These are phyloP conservation scores for Eutrema heterophyllum DNA, from an alignment of 345 rosid species.

Conservation along the genomic window DNA sequence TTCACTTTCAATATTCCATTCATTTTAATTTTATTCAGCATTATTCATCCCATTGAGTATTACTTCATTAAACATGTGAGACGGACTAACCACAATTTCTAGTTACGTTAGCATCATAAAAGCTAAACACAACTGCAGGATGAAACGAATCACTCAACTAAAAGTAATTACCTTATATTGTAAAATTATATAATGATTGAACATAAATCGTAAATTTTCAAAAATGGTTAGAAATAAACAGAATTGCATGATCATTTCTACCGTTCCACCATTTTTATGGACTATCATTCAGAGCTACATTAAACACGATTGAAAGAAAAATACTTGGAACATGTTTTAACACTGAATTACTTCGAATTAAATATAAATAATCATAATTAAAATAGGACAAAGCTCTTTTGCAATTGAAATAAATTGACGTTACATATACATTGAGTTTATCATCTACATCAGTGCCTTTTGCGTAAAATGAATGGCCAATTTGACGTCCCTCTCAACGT, in stretches of 20 bases:
- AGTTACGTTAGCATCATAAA: too few relatives aligned
- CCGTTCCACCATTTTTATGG: neutral
- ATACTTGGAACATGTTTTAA: neutral
- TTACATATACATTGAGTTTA: neutral
- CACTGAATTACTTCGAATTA: neutral
- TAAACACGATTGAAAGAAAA: neutral
- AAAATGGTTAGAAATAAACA: neutral
- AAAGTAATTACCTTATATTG: too few relatives aligned
- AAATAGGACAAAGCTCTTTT: neutral
- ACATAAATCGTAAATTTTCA: too few relatives aligned
- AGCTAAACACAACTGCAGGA: too few relatives aligned
- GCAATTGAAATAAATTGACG: neutral
- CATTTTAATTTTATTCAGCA: neutral
- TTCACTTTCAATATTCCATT: neutral
- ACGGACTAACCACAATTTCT: neutral
- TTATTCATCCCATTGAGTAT: neutral
- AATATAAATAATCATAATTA: neutral
- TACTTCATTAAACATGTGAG: neutral
- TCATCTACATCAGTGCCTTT: constrained; percentile 6
- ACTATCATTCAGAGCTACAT: neutral
- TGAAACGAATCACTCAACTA: too few relatives aligned
- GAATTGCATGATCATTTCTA: neutral
- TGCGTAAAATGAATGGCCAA: constrained; percentile 27
- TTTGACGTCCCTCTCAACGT: constrained; percentile 18
- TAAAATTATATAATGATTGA: too few relatives aligned